These are phyloP conservation scores for Hypoxylon fragiforme DNA, from an alignment of 495 filamentous ascomycete genomes.

Conservation along the genomic window DNA sequence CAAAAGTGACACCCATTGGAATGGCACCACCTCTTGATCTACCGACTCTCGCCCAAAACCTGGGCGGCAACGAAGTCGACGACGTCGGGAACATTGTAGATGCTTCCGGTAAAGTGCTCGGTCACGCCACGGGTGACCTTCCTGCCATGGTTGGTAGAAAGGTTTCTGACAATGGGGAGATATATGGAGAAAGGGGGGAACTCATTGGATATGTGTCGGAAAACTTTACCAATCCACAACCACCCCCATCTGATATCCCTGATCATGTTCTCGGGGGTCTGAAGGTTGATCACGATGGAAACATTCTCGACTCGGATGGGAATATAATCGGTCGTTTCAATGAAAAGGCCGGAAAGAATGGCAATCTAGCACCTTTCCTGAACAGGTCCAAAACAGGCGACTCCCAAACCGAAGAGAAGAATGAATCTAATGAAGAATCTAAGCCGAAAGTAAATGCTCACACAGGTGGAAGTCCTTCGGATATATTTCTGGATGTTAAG, in stretches of 20 bases:
- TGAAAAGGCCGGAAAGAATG: slow-evolving; percentile 39
- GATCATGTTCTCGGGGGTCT: slow-evolving; percentile 45
- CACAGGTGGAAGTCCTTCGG: slow-evolving; percentile 48
- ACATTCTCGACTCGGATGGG: slow-evolving; percentile 48
- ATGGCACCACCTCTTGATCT: slow-evolving; percentile 29
- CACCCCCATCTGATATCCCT: slow-evolving; percentile 38
- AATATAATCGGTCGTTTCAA: slow-evolving; percentile 51
- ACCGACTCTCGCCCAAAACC: slow-evolving; percentile 52
- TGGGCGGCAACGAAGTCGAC: slow-evolving; percentile 74
- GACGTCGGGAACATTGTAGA: slow-evolving; percentile 79
- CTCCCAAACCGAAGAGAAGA: slow-evolving; percentile 9
- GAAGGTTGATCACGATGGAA: slow-evolving; percentile 49
- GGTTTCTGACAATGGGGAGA: slow-evolving; percentile 49
- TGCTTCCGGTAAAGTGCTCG: slow-evolving; percentile 47
- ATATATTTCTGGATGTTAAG: slow-evolving; percentile 57
- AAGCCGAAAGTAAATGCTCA: slow-evolving; percentile 44
- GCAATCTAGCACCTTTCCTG: slow-evolving; percentile 14
- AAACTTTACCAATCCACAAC: slow-evolving; percentile 38
- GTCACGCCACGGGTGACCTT: slow-evolving; percentile 50
- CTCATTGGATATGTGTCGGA: slow-evolving; percentile 53
- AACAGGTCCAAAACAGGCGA: slow-evolving; percentile 17
- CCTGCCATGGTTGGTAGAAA: slow-evolving; percentile 49
- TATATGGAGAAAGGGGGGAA: slow-evolving; percentile 50
- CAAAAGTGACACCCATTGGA: slow-evolving; percentile 33
- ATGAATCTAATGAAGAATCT: slow-evolving; percentile 35